Evolutionary conservation across 306 rosid genomes (phyloP).

Genomic region (Vicia villosa): DNA sequence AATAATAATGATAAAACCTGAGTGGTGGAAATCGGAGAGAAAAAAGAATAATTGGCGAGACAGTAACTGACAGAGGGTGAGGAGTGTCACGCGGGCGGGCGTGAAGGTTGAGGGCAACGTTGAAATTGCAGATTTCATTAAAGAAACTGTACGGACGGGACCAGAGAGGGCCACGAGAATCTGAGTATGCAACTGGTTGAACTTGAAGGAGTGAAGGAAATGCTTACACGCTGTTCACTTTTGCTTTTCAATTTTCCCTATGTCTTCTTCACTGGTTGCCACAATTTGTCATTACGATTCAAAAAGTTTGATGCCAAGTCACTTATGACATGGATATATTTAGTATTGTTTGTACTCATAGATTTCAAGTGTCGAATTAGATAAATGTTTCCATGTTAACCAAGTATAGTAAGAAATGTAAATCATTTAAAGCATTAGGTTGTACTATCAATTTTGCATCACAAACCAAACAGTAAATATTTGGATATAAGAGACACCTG

Average conservation of each 20-base stretch:
- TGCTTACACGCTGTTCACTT: conserved; percentile 6
- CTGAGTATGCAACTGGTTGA: background rate
- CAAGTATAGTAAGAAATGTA: too few species aligned
- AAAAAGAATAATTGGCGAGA: background rate
- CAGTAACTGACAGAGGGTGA: background rate
- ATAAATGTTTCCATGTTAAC: background rate
- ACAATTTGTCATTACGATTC: background rate
- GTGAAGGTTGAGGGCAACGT: background rate
- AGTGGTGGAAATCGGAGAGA: too few species aligned
- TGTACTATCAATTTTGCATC: too few species aligned
- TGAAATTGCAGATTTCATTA: background rate
- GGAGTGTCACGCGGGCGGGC: conserved; percentile 11
- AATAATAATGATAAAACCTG: too few species aligned
- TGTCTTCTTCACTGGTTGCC: background rate
- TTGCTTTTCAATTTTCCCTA: background rate
- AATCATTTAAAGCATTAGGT: too few species aligned
- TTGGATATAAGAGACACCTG: too few species aligned
- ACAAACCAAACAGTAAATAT: too few species aligned
- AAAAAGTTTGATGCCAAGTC: background rate
- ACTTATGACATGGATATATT: background rate
- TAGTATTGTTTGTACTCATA: background rate
- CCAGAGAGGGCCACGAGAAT: conserved; percentile 15
- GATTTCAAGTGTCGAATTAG: background rate
- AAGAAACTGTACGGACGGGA: conserved; percentile 35
- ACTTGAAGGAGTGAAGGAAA: conserved; percentile 2